Conservation (phyloP, 2,329 filamentous ascomycete species). For the Fusarium sororula region DNA sequence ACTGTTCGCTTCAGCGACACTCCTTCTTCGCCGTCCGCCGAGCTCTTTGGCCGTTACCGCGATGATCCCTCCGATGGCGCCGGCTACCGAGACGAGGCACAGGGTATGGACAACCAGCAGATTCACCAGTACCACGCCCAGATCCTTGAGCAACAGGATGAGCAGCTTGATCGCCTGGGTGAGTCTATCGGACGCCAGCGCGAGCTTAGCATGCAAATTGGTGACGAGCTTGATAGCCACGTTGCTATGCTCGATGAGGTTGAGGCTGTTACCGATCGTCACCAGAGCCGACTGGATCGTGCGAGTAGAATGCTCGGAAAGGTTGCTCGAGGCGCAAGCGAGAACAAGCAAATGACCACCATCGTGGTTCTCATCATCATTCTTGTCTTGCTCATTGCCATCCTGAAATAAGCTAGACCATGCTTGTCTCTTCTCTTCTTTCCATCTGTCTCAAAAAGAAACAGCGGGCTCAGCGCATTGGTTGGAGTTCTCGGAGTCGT, state of each 20-base stretch:
- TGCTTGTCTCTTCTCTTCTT: not conserved
- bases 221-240: conserved; percentile 92
- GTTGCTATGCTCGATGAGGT: conserved; percentile 90
- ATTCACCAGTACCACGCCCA: conserved; percentile 85
- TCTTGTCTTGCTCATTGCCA: conserved; percentile 81
- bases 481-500: conserved; percentile 34
- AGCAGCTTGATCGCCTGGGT: conserved; percentile 89
- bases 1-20: conserved; percentile 88
- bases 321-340: conserved; percentile 77
- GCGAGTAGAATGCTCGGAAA: conserved; percentile 77
- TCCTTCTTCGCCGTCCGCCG: conserved; percentile 52
- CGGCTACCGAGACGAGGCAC: conserved; percentile 69
- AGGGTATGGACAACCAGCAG: conserved; percentile 78
- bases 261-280: conserved; percentile 82
- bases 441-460: not conserved
- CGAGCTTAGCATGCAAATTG: conserved; percentile 94
- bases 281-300: conserved; percentile 78
- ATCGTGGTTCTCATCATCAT: conserved; percentile 86
- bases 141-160: conserved; percentile 88
- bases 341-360: conserved; percentile 87
- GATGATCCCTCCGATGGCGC: conserved; percentile 70
- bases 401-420: conserved; percentile 76
- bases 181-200: conserved; percentile 87
- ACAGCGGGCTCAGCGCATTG: conserved; percentile 32
- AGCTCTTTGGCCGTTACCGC: conserved; percentile 68